phyloP scores from a whole-genome alignment of 371 early-diverging fungal species.

The Apophysomyces ossiformis region DNA sequence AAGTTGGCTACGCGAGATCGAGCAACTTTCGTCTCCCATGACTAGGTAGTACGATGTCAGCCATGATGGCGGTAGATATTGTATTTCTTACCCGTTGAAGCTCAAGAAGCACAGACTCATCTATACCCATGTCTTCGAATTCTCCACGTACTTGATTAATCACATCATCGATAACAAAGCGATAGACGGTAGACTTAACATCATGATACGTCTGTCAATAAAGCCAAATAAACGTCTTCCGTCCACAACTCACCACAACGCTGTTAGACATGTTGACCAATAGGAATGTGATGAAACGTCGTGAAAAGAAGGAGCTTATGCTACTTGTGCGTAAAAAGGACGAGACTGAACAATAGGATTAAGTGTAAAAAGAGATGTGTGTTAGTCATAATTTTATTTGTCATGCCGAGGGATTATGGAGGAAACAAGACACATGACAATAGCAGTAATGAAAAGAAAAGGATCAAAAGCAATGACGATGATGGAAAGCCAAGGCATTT shows the following conservation, averaged over 20 bases:
- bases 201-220: slow-evolving; percentile 4
- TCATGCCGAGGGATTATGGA: neutral
- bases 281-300: slow-evolving; percentile 10
- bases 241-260: slow-evolving; percentile 43
- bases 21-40: slow-evolving; percentile 87
- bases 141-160: slow-evolving; percentile 87
- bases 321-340: slow-evolving; percentile 5
- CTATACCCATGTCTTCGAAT: slow-evolving; percentile 91
- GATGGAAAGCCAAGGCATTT: neutral
- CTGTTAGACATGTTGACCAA: slow-evolving; percentile 45
- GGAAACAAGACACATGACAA: neutral
- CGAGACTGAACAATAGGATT: slow-evolving; percentile 4
- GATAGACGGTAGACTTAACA: slow-evolving; percentile 76
- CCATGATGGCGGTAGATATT: neutral
- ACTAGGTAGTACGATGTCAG: slow-evolving; percentile 42
- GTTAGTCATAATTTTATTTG: slow-evolving; percentile 8
- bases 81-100: slow-evolving; percentile 73
- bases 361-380: slow-evolving; percentile 3
- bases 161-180: slow-evolving; percentile 93
- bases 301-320: neutral
- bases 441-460: neutral
- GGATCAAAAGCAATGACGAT: neutral
- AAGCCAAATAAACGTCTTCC: slow-evolving; percentile 9
- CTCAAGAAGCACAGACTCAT: slow-evolving; percentile 85
- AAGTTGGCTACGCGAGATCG: slow-evolving; percentile 81